Percentiles rank a stretch among this genome's conserved stretches.
Conservation (phyloP, 331 rosid species). For the Acacia concinna region DNA sequence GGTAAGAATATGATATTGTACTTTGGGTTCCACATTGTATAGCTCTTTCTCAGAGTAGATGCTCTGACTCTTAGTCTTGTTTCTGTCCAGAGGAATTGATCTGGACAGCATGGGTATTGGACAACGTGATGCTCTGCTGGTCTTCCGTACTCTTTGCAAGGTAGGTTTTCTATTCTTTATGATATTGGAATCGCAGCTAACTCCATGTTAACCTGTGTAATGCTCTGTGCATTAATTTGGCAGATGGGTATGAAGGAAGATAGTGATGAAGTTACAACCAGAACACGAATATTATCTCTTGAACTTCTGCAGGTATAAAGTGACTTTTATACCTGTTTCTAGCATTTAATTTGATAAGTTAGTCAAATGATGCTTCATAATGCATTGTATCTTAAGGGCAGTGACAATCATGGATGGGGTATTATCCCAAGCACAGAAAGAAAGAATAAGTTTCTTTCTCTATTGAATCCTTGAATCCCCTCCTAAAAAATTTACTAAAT, state of each 20-base stretch:
- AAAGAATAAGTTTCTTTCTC: neutral
- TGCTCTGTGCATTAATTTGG: conserved; percentile 30
- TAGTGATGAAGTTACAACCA: conserved; percentile 84
- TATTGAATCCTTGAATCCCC: neutral
- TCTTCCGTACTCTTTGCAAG: conserved; percentile 99
- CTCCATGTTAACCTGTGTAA: conserved; percentile 30
- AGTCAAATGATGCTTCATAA: neutral
- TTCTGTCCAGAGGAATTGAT: conserved; percentile 84
- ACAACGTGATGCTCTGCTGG: conserved; percentile 90
- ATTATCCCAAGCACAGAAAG: neutral
- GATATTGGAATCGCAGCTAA: conserved; percentile 27
- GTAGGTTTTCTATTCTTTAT: conserved; percentile 49
- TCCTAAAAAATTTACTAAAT: neutral
- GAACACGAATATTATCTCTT: conserved; percentile 92
- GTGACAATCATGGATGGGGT: neutral
- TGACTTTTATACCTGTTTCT: conserved; percentile 26
- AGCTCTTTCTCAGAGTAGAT: conserved; percentile 17
- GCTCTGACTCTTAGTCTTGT: conserved; percentile 36
- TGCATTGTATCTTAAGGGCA: neutral
- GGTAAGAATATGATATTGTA: conserved; percentile 59
- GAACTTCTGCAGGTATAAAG: conserved; percentile 94
- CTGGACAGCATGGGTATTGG: conserved; percentile 88
- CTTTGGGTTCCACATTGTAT: conserved; percentile 28
- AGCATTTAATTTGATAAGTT: neutral
- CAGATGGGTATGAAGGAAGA: conserved; percentile 99